Evolutionary conservation across 306 rosid species (phyloP), one percentile per base, ranked within the genome.

Genomic region (Prunus fruticosa): DNA sequence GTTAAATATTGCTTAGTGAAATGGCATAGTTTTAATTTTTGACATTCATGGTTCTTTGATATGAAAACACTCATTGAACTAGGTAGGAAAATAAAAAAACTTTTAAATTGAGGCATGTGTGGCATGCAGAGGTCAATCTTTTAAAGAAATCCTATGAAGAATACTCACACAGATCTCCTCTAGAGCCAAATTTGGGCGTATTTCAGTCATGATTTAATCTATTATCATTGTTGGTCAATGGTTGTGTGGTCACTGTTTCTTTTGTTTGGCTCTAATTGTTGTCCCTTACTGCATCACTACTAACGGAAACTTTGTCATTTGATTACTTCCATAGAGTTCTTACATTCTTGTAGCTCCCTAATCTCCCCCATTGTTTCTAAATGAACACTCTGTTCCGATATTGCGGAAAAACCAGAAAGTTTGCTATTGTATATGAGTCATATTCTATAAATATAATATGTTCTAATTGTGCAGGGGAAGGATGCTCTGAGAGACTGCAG

Each of bases 391-490:
- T 41, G 56, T 23, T 58, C 67, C 58, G 49, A 46, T 10, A 69
- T 20, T 54, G 22, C 16, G 1, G 23, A 16, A 46, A 71, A 76
- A 51, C 28, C 70, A 20, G 38, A 32, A 64, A 53, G 23, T 46
- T 25, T 68, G 66, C 63, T 69, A 23, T 76, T 71, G 56, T 62
- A 38, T 66, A 85, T 45, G 34, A 73, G 49, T 71, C 73, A 61
- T 76, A 66, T 74, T 54, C 62, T 67, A 30, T 67, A 22, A 3
- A 7, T 38, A 63, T 28, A 22, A 67, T 30, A 8, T 54, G 32
- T 75, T 57, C 74, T 82, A 77, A 23, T 74, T 72, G 64, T 75
- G 78, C 89, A 95, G 99, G 99, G 25, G 92, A 90, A 77, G 97
- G 81, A 65, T 95, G 97, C 84, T 76, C 88, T 45, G 91, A 90